Evolutionary conservation across 768 basidiomycete genomes (phyloP).

Genomic region (Hygrophorus russula): DNA sequence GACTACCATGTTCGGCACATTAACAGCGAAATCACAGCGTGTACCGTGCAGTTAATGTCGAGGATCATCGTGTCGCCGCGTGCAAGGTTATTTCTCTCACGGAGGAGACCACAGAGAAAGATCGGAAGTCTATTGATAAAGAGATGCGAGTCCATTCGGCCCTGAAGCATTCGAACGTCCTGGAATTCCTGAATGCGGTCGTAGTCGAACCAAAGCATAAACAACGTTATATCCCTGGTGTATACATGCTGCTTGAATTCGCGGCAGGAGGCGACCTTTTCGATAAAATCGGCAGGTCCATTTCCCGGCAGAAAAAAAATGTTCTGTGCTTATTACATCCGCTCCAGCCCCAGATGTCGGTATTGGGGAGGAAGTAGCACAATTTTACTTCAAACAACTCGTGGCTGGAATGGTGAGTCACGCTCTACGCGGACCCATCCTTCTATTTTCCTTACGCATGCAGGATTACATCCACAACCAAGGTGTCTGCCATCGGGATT

Average conservation of each 20-base stretch:
- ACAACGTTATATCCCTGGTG: slow-evolving; percentile 56
- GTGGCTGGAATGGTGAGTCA: slow-evolving; percentile 60
- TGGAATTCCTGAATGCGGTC: slow-evolving; percentile 74
- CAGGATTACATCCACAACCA: slow-evolving; percentile 78
- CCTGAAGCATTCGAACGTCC: slow-evolving; percentile 68
- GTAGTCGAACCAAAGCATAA: slow-evolving; percentile 57
- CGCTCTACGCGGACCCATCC: background rate
- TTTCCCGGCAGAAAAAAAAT: too few relatives aligned
- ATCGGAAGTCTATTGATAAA: slow-evolving; percentile 77
- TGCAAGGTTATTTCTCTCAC: slow-evolving; percentile 76
- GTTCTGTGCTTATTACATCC: background rate
- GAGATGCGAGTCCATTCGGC: slow-evolving; percentile 85
- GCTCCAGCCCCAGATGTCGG: slow-evolving; percentile 80
- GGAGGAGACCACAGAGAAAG: slow-evolving; percentile 46
- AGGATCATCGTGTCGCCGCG: slow-evolving; percentile 61
- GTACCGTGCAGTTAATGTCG: slow-evolving; percentile 67
- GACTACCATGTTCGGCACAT: background rate
- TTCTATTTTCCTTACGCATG: background rate
- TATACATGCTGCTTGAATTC: slow-evolving; percentile 89
- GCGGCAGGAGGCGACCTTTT: slow-evolving; percentile 94
- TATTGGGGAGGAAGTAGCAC: slow-evolving; percentile 76
- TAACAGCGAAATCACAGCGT: slow-evolving; percentile 38
- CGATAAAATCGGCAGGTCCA: slow-evolving; percentile 85
- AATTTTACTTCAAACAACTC: slow-evolving; percentile 83
- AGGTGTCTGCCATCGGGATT: slow-evolving; percentile 92